These are phyloP conservation scores for Alternaria hordeiaustralica DNA, from an alignment of 2,329 filamentous ascomycete species.

Conservation along the genomic window DNA sequence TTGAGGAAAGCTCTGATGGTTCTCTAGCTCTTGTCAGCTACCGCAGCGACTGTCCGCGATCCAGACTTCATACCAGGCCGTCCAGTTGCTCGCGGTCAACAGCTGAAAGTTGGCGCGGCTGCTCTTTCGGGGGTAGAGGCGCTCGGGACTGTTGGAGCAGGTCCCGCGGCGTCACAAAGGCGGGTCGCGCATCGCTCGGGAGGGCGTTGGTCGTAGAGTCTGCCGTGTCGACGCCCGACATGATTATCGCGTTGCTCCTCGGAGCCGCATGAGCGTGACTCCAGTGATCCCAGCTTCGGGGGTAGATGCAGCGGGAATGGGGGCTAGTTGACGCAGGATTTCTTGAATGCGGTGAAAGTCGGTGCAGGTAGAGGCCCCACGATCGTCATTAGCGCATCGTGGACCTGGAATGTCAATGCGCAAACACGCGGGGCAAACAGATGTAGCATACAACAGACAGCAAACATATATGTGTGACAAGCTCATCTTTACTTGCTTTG, in stretches of 20 bases:
- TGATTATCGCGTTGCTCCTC: conserved; percentile 43
- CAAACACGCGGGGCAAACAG: conserved; percentile 16
- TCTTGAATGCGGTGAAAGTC: conserved; percentile 12
- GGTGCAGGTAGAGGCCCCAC: conserved; percentile 17
- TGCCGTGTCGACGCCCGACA: conserved; percentile 48
- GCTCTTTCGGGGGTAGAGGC: conserved; percentile 38
- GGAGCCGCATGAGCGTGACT: conserved; percentile 43
- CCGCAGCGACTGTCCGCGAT: background rate
- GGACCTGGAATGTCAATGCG: conserved; percentile 13
- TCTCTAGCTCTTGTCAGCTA: conserved; percentile 57
- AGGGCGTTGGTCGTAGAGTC: conserved; percentile 31
- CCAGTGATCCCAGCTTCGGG: conserved; percentile 10
- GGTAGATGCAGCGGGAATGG: conserved; percentile 10
- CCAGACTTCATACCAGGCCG: conserved; percentile 68
- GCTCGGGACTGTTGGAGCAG: conserved; percentile 21
- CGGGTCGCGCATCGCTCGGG: conserved; percentile 20
- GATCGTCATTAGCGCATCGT: conserved; percentile 16
- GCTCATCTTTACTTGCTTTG: background rate
- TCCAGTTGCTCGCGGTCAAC: conserved; percentile 79
- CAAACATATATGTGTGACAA: background rate
- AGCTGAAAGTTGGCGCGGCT: conserved; percentile 56
- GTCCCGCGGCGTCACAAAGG: conserved; percentile 32
- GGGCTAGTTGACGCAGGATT: conserved; percentile 11
- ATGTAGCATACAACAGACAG: background rate
- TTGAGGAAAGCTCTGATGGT: conserved; percentile 95